Evolutionary conservation across 2,329 filamentous ascomycete genomes (phyloP), one percentile per base, ranked within the genome.

Genomic region (Microcyclospora pomicola): DNA sequence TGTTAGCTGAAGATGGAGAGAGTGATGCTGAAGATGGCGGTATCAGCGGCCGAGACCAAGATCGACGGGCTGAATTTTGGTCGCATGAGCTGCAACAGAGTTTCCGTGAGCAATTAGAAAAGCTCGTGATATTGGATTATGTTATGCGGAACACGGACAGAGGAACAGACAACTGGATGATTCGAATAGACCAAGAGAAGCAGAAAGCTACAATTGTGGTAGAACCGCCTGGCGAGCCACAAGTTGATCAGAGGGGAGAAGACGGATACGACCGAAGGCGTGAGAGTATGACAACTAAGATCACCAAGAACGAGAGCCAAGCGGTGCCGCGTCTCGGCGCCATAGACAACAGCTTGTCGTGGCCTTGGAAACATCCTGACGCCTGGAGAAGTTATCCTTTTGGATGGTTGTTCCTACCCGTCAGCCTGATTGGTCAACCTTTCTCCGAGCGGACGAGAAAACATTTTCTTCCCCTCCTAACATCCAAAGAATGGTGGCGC

Each of bases 91-190:
- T 98, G 33, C 92, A 96, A 56, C 84, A 93, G 59, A 82, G 84
- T 0, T 94, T 98, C 57, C 71, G 91, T 29, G 91, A 98, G 59
- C 83, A 96, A 62, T 70, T 98, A 34, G 91, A 98, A 63, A 96
- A 95, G 61, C 69, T 98, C 6, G 92, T 98, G 15, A 93, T 98
- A 52, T 62, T 98, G 47, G 91, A 98, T 62, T 98, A 98, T 58
- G 93, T 98, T 46, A 98, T 98, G 91, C 77, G 91, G 41, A 98
- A 98, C 56, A 98, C 91, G 2, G 91, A 98, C 59, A 75, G 91
- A 62, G 91, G 91, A 2, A 68, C 95, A 40, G 91, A 98, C 59
- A 98, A 98, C 52, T 98, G 91, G 91, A 98, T 98, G 91, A 86
- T 98, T 56, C 91, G 85, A 59, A 83, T 98, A 27, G 87, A 98